Evolutionary conservation across 306 rosid species (phyloP), one percentile per base, ranked within the genome.

Genomic region (Clitoria ternatea): DNA sequence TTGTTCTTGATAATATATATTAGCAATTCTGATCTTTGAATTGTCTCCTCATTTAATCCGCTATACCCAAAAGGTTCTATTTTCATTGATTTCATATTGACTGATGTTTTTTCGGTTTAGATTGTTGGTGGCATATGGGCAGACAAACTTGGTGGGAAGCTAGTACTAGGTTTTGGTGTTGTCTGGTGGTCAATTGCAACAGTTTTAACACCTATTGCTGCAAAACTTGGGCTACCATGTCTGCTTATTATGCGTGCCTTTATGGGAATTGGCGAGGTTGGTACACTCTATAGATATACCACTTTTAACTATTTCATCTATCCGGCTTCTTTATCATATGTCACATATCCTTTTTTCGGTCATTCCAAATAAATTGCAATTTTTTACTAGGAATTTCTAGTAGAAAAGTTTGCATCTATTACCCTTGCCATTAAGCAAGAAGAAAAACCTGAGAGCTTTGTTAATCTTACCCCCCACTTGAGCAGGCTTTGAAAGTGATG

Each of bases 61-160:
- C 22, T 60, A 27, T 19, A 47, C 40, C 4, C 29, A 50, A n/a
- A 20, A 67, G 11, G 4, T 66, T 73, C 9, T 40, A 20, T 42
- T 59, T 24, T 3, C 52, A 33, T 20, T 73, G 13, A 74, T 70
- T 64, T 59, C 24, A 75, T 64, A 76, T 50, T 84, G 68, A 80
- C 66, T 18, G 6, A 39, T 67, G 72, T 52, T 3, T 62, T 48
- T 80, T 65, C 62, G 53, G 30, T 54, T 70, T 62, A 90, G 98
- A 90, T 93, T 56, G 72, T 87, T 82, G 98, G 97, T 70, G 98
- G 98, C 76, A 93, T 93, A 68, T 93, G 96, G 98, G 98, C 98
- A 50, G 98, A 93, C 86, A 90, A 86, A 85, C 60, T 93, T 85
- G 98, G 98, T 43, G 97, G 98, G 73, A 93, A 93, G 89, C 35